Conservation (phyloP, 352 stramenopile genomes). For the Globisporangium cystogenes region DNA sequence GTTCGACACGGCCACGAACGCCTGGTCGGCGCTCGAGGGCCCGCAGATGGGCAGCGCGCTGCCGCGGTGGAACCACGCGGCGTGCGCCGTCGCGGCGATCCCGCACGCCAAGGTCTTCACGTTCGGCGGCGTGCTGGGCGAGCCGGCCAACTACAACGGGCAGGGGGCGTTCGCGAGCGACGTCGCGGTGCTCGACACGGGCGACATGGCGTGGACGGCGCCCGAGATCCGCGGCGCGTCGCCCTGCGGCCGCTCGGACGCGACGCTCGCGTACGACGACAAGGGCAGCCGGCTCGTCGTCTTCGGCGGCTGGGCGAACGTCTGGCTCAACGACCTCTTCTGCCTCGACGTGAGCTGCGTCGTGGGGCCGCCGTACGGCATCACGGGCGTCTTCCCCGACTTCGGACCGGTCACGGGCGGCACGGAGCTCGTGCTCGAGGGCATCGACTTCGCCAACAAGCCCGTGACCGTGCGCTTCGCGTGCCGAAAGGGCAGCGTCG, state of each 20-base stretch:
- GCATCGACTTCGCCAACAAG: conserved; percentile 90
- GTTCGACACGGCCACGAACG: conserved; percentile 82
- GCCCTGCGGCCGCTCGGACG: conserved; percentile 88
- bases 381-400: conserved; percentile 84
- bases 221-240: conserved; percentile 75
- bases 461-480: conserved; percentile 87
- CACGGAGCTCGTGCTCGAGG: conserved; percentile 81
- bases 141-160: conserved; percentile 84
- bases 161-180: conserved; percentile 86
- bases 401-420: conserved; percentile 92
- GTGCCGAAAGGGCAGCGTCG: conserved; percentile 87
- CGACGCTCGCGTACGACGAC: conserved; percentile 92
- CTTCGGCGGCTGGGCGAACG: conserved; percentile 95
- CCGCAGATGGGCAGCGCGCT: conserved; percentile 62
- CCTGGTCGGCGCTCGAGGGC: conserved; percentile 83
- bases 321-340: conserved; percentile 92
- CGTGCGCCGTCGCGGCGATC: conserved; percentile 92
- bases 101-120: conserved; percentile 95
- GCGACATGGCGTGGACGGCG: conserved; percentile 85
- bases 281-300: conserved; percentile 89
- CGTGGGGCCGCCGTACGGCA: conserved; percentile 94
- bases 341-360: conserved; percentile 92
- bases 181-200: conserved; percentile 91
- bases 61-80: conserved; percentile 94
- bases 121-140: conserved; percentile 93